Percentiles rank a stretch among this genome's conserved stretches.
Conservation (phyloP, 805 yeast species). For the Jamesozyma gamospora region DNA sequence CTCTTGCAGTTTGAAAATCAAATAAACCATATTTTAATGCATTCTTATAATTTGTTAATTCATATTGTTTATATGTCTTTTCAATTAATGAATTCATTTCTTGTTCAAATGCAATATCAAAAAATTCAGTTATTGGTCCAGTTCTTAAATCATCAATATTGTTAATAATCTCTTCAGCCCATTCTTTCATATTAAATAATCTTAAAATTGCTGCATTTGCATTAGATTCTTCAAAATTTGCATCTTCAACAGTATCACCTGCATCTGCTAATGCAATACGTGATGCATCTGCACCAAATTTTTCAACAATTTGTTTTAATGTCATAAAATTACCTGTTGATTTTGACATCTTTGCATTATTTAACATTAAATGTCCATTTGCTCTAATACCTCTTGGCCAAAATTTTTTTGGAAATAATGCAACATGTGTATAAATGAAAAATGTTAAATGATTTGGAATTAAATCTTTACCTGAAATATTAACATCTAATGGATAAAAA, state of each 20-base stretch:
- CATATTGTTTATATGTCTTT: slow-evolving; percentile 62
- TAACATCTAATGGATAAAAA: slow-evolving; percentile 88
- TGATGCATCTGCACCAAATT: slow-evolving; percentile 95
- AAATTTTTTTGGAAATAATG: slow-evolving; percentile 77
- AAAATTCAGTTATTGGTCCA: slow-evolving; percentile 48
- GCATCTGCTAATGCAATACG: slow-evolving; percentile 98
- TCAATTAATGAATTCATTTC: slow-evolving; percentile 81
- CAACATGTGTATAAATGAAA: slow-evolving; percentile 87
- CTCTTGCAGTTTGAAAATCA: slow-evolving; percentile 92
- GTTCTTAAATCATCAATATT: slow-evolving; percentile 45
- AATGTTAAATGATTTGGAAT: slow-evolving; percentile 96
- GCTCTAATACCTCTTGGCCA: slow-evolving; percentile 95
- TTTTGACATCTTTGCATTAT: slow-evolving; percentile 96
- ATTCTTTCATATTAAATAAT: slow-evolving; percentile 82
- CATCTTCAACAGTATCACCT: slow-evolving; percentile 95
- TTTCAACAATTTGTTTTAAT: slow-evolving; percentile 67
- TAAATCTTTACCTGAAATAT: slow-evolving; percentile 93
- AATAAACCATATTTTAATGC: slow-evolving; percentile 88
- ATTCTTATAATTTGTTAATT: slow-evolving; percentile 66
- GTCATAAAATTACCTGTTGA: slow-evolving; percentile 97
- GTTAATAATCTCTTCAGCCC: slow-evolving; percentile 75
- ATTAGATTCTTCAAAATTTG: slow-evolving; percentile 90
- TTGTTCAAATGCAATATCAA: slow-evolving; percentile 83
- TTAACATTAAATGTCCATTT: slow-evolving; percentile 90
- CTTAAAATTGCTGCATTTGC: slow-evolving; percentile 97